Evolutionary conservation across 164 flowering plant genomes (phyloP).

Genomic region (Umbellularia californica): DNA sequence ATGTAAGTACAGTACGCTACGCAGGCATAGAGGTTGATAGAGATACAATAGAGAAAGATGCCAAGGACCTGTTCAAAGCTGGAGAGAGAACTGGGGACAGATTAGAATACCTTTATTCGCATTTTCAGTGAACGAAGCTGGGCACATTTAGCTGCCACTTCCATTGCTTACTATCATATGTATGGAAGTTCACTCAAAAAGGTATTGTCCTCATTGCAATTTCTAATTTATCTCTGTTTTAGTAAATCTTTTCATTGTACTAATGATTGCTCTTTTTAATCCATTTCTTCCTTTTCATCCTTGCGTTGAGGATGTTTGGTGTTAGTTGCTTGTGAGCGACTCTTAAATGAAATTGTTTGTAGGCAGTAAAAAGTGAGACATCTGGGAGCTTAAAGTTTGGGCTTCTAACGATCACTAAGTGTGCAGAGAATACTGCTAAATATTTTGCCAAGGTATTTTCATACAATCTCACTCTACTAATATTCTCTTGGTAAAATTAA

Average conservation of each 20-base stretch:
- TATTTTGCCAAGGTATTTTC: slow-evolving; percentile 65
- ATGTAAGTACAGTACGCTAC: slow-evolving; percentile 41
- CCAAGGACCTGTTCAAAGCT: slow-evolving; percentile 54
- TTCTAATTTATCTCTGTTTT: not conserved
- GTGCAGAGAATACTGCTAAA: slow-evolving; percentile 59
- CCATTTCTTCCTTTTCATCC: not conserved
- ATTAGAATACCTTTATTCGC: slow-evolving; percentile 53
- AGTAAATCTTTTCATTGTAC: no score
- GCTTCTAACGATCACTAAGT: slow-evolving; percentile 54
- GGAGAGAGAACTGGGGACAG: slow-evolving; percentile 68
- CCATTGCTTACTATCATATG: slow-evolving; percentile 36
- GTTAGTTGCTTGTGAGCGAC: not conserved
- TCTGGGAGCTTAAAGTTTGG: slow-evolving; percentile 55
- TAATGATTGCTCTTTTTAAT: not conserved
- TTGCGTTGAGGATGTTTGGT: not conserved
- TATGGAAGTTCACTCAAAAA: slow-evolving; percentile 52
- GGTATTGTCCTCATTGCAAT: slow-evolving; percentile 28
- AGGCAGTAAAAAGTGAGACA: slow-evolving; percentile 78
- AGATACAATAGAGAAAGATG: slow-evolving; percentile 51
- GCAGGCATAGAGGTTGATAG: slow-evolving; percentile 75
- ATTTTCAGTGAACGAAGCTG: slow-evolving; percentile 69
- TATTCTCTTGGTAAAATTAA: not conserved
- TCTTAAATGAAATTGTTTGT: slow-evolving; percentile 10
- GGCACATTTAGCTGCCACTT: slow-evolving; percentile 66
- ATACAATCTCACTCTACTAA: not conserved